These are phyloP conservation scores for Suhomyces ambrosiae DNA, from an alignment of 1,139 yeast species.

Conservation along the genomic window DNA sequence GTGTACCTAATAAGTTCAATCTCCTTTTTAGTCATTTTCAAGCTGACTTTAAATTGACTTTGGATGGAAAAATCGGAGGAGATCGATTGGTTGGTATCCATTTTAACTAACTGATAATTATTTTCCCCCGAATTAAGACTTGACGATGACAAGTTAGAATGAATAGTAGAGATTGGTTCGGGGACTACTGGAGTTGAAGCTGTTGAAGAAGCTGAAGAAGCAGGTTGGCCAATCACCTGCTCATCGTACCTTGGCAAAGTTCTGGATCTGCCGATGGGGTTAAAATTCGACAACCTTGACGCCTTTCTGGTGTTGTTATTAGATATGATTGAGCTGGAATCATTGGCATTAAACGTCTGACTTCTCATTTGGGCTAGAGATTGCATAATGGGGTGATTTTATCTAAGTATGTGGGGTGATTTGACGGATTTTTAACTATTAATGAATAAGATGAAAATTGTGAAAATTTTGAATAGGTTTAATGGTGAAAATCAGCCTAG, in stretches of 20 bases:
- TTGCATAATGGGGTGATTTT: conserved; percentile 18
- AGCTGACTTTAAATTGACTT: conserved; percentile 29
- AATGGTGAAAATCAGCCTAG: conserved; percentile 5
- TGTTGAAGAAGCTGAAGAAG: conserved; percentile 2
- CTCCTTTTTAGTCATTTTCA: conserved; percentile 34
- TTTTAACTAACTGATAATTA: conserved; percentile 40
- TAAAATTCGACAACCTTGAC: conserved; percentile 18
- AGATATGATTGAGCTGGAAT: conserved; percentile 12
- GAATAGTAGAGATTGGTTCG: conserved; percentile 3
- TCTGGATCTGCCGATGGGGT: conserved; percentile 17
- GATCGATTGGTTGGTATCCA: conserved; percentile 53
- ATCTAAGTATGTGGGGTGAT: conserved; percentile 1
- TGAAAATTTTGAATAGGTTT: neutral
- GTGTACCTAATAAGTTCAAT: conserved; percentile 46
- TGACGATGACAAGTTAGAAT: conserved; percentile 11
- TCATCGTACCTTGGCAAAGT: conserved; percentile 14
- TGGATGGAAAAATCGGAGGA: conserved; percentile 30
- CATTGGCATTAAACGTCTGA: conserved; percentile 14
- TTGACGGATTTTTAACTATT: conserved; percentile 6
- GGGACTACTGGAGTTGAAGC: conserved; percentile 1
- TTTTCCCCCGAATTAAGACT: conserved; percentile 15
- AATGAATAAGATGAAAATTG: neutral
- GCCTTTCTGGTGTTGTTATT: conserved; percentile 11
- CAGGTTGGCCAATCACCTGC: neutral
- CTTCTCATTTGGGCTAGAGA: conserved; percentile 18